Percentiles rank a stretch among this genome's conserved stretches.
phyloP scores from a whole-genome alignment of 1,139 yeast species.

The Hansenula sp. region DNA sequence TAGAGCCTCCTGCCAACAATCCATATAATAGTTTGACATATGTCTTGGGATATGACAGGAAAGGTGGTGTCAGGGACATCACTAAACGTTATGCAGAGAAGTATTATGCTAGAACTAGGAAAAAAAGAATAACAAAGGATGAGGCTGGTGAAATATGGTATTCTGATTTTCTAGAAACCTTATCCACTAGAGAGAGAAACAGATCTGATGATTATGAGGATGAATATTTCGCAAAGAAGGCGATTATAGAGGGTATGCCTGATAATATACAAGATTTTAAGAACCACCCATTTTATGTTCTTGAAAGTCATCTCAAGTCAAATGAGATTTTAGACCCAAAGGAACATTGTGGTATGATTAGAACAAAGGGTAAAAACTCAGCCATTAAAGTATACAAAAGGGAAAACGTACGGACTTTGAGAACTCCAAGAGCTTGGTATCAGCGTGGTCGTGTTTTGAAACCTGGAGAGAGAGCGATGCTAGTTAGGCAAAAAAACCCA shows the following conservation, averaged over 20 bases:
- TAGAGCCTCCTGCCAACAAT: constrained; percentile 75
- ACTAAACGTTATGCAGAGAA: constrained; percentile 75
- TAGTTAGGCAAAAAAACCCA: constrained; percentile 30
- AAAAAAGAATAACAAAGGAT: constrained; percentile 62
- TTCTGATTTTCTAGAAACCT: constrained; percentile 24
- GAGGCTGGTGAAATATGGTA: constrained; percentile 63
- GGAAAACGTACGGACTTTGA: constrained; percentile 54
- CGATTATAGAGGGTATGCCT: constrained; percentile 83
- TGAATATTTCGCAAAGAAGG: constrained; percentile 63
- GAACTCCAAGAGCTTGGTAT: constrained; percentile 85
- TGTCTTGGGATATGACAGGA: constrained; percentile 69
- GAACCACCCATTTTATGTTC: constrained; percentile 81
- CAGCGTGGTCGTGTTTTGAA: constrained; percentile 72
- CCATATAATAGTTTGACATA: constrained; percentile 60
- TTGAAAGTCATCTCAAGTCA: constrained; percentile 67
- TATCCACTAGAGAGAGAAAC: constrained; percentile 31
- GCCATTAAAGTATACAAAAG: constrained; percentile 59
- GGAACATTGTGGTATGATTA: constrained; percentile 71
- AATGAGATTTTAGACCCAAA: constrained; percentile 71
- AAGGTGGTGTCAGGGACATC: constrained; percentile 70
- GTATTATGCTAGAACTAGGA: constrained; percentile 71
- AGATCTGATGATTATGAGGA: constrained; percentile 65
- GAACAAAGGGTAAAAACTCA: constrained; percentile 35
- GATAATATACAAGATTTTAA: constrained; percentile 76
- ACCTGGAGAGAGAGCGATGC: constrained; percentile 63